Base-by-base conservation (phyloP, 805 yeast genomes). In the Suhomyces prunicola region DNA sequence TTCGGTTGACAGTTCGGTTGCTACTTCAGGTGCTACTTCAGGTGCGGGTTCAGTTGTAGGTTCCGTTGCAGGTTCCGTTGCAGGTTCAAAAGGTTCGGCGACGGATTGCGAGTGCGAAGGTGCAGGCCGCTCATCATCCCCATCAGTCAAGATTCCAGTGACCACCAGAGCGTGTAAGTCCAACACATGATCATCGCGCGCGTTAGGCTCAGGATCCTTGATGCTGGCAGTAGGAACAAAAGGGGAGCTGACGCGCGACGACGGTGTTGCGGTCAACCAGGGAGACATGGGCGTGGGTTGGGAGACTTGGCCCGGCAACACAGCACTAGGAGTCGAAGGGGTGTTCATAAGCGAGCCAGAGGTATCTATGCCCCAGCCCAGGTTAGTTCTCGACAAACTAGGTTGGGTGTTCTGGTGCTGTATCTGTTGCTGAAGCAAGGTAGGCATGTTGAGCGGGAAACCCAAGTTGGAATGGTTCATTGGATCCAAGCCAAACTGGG, bases 231-330 rank as follows among this genome's bases (percentile, higher is more conserved):
- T 6, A 4, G 74, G 69, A 31, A 69, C 68, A 56, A 74, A 75
- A 3, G 80, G 80, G 6, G 78, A 73, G 51, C 64, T 68, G 19
- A 68, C 76, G 23, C 79, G 62, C 3, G 77, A 72, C 5, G 70
- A 58, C 48, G 66, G 73, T 12, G 65, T 62, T 10, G 70, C 65
- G 7, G 72, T 56, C 36, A 67, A 50, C 80, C 79, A 75, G 5
- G 79, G 79, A 5, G 79, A 74, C 48, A 72, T 60, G 4, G 78
- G 76, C 15, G 76, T 63, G 3, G 75, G 71, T 55, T 71, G 77
- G 40, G 59, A 56, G 46, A 70, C 53, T 40, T 61, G 62, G 8
- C 65, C 49, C 12, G 63, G 54, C 39, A 65, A 50, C 1, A 63
- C 61, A 3, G 56, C 62, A 4, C 64, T 49, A 8, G 74, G 71